These are phyloP conservation scores for Platanthera guangdongensis DNA, from an alignment of 106 monocot genomes.

Conservation along the genomic window DNA sequence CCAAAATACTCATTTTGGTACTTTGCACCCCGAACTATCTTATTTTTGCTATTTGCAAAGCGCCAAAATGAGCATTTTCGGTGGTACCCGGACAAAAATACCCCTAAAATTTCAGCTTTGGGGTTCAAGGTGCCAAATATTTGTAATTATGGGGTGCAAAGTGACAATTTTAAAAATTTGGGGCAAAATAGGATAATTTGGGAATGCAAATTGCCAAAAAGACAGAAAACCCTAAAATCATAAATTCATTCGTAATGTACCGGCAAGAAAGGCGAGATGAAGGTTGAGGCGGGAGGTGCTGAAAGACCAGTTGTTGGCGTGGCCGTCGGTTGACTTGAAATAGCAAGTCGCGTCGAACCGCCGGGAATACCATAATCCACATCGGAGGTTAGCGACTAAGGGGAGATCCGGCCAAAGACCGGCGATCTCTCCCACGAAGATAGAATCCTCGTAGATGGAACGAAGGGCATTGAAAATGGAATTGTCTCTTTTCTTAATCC, in stretches of 20 bases:
- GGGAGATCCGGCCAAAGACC: slow-evolving; percentile 79
- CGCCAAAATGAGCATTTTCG: too few species aligned
- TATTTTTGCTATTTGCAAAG: too few species aligned
- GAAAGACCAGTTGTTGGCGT: slow-evolving; percentile 85
- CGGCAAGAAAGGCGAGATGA: slow-evolving; percentile 70
- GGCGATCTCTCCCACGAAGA: slow-evolving; percentile 85
- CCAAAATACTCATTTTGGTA: too few species aligned
- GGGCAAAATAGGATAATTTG: too few species aligned
- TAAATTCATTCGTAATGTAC: slow-evolving; percentile 14
- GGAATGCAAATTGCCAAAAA: too few species aligned
- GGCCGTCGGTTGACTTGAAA: slow-evolving; percentile 98
- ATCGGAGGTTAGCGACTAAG: slow-evolving; percentile 85
- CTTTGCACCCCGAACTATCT: too few species aligned
- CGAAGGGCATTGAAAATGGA: slow-evolving; percentile 73
- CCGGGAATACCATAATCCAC: slow-evolving; percentile 87
- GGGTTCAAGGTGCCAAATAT: too few species aligned
- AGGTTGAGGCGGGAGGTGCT: slow-evolving; percentile 87
- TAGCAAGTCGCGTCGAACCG: slow-evolving; percentile 69
- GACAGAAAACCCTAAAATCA: not conserved
- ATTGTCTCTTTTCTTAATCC: slow-evolving; percentile 54
- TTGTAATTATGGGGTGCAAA: too few species aligned
- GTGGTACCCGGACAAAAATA: too few species aligned
- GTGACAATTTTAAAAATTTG: too few species aligned
- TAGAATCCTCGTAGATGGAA: slow-evolving; percentile 82
- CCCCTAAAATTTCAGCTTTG: too few species aligned